These are phyloP conservation scores for Huntiella moniliformis DNA, from an alignment of 2,329 filamentous ascomycete species.

Conservation along the genomic window DNA sequence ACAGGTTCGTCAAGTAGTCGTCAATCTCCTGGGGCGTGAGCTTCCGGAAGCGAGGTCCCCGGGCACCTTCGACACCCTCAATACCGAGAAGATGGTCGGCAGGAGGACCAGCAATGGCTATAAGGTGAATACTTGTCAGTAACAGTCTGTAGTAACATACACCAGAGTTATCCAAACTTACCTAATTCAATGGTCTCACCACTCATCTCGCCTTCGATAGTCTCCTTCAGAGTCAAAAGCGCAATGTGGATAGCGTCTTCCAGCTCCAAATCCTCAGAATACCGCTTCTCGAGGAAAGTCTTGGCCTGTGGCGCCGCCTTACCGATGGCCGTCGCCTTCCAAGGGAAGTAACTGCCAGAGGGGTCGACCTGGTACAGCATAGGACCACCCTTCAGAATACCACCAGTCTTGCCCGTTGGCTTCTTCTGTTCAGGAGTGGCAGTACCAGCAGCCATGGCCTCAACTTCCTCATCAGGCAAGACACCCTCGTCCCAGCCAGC, in stretches of 20 bases:
- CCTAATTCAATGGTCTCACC: slow-evolving; percentile 97
- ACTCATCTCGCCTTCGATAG: slow-evolving; percentile 98
- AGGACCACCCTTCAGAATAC: slow-evolving; percentile 85
- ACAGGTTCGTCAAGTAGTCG: slow-evolving; percentile 98
- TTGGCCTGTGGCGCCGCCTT: slow-evolving; percentile 97
- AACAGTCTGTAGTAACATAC: slow-evolving; percentile 1
- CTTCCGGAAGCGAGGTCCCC: slow-evolving; percentile 80
- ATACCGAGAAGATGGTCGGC: slow-evolving; percentile 84
- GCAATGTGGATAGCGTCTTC: slow-evolving; percentile 98
- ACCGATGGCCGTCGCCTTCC: slow-evolving; percentile 97
- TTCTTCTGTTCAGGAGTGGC: slow-evolving; percentile 46
- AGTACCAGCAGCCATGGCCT: slow-evolving; percentile 29
- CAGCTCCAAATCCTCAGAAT: slow-evolving; percentile 88
- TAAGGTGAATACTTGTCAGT: slow-evolving; percentile 14
- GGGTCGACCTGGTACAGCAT: slow-evolving; percentile 98
- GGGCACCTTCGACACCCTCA: slow-evolving; percentile 70
- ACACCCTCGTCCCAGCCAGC: slow-evolving; percentile 97
- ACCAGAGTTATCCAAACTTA: slow-evolving; percentile 24
- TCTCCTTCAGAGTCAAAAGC: slow-evolving; percentile 91
- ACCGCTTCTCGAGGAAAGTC: slow-evolving; percentile 98
- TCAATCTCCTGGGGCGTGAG: slow-evolving; percentile 95
- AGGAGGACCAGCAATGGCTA: slow-evolving; percentile 86
- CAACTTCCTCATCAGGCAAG: slow-evolving; percentile 59
- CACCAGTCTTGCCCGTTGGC: slow-evolving; percentile 71
- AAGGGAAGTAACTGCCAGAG: slow-evolving; percentile 96